Evolutionary conservation across 2,329 filamentous ascomycete genomes (phyloP).

Genomic region (Ascochyta fabae): DNA sequence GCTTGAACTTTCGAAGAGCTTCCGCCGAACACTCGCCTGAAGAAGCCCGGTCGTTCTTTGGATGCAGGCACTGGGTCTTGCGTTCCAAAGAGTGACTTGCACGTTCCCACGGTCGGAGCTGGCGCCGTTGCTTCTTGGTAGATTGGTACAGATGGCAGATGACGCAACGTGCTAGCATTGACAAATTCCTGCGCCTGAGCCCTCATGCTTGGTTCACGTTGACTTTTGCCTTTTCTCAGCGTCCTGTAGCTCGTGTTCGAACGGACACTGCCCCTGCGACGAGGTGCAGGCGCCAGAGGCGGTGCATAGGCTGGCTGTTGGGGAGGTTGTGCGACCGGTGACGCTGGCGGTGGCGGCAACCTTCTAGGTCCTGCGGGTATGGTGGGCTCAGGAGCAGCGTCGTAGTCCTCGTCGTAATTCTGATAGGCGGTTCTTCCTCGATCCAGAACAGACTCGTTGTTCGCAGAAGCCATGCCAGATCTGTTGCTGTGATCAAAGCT

Average conservation of each 20-base stretch:
- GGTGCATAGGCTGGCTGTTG: constrained; percentile 49
- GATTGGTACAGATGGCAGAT: constrained; percentile 53
- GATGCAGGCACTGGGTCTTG: constrained; percentile 49
- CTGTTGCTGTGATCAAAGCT: constrained; percentile 69
- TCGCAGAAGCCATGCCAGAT: constrained; percentile 28
- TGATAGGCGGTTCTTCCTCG: constrained; percentile 53
- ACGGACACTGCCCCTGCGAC: constrained; percentile 65
- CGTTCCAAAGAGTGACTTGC: constrained; percentile 54
- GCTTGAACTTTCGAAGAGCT: constrained; percentile 63
- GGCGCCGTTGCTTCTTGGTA: constrained; percentile 59
- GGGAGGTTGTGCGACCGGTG: constrained; percentile 47
- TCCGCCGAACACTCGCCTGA: constrained; percentile 83
- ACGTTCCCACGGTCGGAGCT: constrained; percentile 60
- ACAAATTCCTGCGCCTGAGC: constrained; percentile 58
- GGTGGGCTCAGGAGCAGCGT: constrained; percentile 85
- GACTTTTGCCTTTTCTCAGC: constrained; percentile 52
- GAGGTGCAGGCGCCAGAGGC: constrained; percentile 52
- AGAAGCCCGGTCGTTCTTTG: constrained; percentile 82
- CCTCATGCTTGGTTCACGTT: constrained; percentile 51
- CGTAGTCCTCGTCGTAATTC: constrained; percentile 66
- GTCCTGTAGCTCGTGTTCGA: constrained; percentile 60
- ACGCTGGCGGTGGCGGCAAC: constrained; percentile 51
- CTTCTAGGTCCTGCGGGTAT: constrained; percentile 79
- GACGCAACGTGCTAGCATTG: constrained; percentile 52
- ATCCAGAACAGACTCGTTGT: constrained; percentile 54